Percentiles rank a stretch among this genome's conserved stretches.
Conservation (phyloP, 208 protist species). For the Trypanosoma avium region DNA sequence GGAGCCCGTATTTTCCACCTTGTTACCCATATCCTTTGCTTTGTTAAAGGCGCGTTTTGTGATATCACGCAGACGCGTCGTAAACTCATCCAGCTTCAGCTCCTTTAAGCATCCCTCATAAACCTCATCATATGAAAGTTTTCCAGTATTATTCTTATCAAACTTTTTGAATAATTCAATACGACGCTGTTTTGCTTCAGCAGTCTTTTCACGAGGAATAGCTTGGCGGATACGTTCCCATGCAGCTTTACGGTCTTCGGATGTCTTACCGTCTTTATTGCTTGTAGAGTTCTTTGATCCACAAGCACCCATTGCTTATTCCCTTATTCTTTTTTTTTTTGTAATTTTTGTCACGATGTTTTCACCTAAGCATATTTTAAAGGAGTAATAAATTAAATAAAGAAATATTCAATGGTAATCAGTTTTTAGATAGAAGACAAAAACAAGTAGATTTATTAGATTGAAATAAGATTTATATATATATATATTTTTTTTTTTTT, state of each 20-base stretch:
- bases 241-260: conserved; percentile 41
- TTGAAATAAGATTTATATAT: too few species aligned
- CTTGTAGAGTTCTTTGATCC: background rate
- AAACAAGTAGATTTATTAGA: too few species aligned
- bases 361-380: too few species aligned
- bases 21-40: conserved; percentile 53
- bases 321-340: conserved; percentile 7
- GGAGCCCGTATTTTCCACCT: conserved; percentile 29
- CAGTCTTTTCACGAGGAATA: conserved; percentile 31
- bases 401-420: too few species aligned
- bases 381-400: too few species aligned
- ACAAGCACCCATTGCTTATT: background rate
- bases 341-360: conserved; percentile 8
- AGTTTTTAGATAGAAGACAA: too few species aligned
- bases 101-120: conserved; percentile 49
- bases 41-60: conserved; percentile 83
- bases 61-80: conserved; percentile 56
- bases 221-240: conserved; percentile 38
- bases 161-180: conserved; percentile 75
- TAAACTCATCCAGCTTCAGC: conserved; percentile 61
- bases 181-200: conserved; percentile 34
- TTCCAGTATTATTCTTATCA: conserved; percentile 51
- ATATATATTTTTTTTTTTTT: too few species aligned
- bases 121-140: conserved; percentile 60
- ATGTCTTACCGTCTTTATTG: conserved; percentile 6